These are phyloP conservation scores for Hanseniaspora uvarum DNA, from an alignment of 1,139 yeast genomes.

Conservation along the genomic window DNA sequence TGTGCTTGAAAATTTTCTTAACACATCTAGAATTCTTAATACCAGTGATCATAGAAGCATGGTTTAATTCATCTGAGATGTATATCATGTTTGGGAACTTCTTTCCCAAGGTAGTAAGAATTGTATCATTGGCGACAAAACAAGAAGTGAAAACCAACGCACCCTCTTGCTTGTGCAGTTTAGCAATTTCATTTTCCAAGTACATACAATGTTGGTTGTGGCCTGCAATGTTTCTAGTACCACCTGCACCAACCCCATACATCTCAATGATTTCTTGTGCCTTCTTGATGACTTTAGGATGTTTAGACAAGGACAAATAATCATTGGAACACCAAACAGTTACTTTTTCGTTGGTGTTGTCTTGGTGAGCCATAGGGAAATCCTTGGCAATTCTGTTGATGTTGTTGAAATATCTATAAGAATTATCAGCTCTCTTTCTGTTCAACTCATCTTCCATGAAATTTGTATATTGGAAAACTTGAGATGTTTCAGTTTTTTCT, in stretches of 20 bases:
- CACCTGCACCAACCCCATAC: constrained; percentile 99
- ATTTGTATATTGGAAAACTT: constrained; percentile 29
- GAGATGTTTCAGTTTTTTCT: constrained; percentile 31
- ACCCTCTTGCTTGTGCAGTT: constrained; percentile 87
- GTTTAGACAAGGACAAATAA: constrained; percentile 87
- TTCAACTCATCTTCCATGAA: constrained; percentile 52
- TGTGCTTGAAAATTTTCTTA: constrained; percentile 86
- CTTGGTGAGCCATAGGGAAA: constrained; percentile 85
- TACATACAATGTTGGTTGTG: constrained; percentile 81
- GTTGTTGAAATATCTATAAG: constrained; percentile 92
- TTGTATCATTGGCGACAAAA: constrained; percentile 94
- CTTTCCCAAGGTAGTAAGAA: constrained; percentile 83
- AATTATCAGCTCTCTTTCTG: constrained; percentile 74
- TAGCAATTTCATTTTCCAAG: constrained; percentile 78
- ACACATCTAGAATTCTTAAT: constrained; percentile 80
- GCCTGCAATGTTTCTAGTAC: constrained; percentile 97
- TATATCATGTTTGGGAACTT: constrained; percentile 81
- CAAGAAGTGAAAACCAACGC: constrained; percentile 93
- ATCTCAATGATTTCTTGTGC: constrained; percentile 75
- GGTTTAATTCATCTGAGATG: constrained; percentile 86
- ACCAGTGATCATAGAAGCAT: constrained; percentile 96
- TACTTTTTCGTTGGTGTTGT: constrained; percentile 65
- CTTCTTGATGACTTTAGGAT: constrained; percentile 56
- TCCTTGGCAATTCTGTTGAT: constrained; percentile 90
- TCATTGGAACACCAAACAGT: constrained; percentile 99